Percentiles rank a stretch among this genome's conserved stretches.
These are phyloP conservation scores for Phyllosticta citrichinensis DNA, from an alignment of 2,329 filamentous ascomycete species.

Conservation along the genomic window DNA sequence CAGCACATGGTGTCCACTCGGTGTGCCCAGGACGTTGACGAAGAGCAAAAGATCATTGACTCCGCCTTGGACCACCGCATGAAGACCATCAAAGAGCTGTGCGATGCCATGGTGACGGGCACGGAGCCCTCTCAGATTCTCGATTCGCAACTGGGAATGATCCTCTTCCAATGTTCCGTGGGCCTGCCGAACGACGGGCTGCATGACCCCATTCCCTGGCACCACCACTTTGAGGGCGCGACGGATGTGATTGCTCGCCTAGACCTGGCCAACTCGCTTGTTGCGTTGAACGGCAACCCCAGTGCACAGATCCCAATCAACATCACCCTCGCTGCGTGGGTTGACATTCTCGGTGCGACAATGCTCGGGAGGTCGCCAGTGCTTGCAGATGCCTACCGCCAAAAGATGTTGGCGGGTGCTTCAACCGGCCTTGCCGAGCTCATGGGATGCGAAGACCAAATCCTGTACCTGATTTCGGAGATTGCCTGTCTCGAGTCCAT, in stretches of 20 bases:
- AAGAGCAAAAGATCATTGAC: constrained; percentile 66
- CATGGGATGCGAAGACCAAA: constrained; percentile 93
- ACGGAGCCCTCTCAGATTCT: constrained; percentile 79
- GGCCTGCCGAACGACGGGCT: constrained; percentile 75
- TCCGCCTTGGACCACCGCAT: constrained; percentile 91
- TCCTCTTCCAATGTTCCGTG: constrained; percentile 91
- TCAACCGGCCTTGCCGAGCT: constrained; percentile 74
- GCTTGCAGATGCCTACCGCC: constrained; percentile 91
- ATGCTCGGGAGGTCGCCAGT: constrained; percentile 79
- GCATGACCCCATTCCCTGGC: constrained; percentile 80
- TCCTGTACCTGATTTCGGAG: constrained; percentile 98
- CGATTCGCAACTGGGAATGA: constrained; percentile 86
- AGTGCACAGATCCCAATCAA: constrained; percentile 70
- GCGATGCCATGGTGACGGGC: constrained; percentile 69
- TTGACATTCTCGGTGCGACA: constrained; percentile 90
- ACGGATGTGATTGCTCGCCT: constrained; percentile 78
- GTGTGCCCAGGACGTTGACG: constrained; percentile 39
- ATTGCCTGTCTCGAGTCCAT: constrained; percentile 91
- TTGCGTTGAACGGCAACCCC: constrained; percentile 47
- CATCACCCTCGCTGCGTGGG: constrained; percentile 91
- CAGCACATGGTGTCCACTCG: constrained; percentile 79
- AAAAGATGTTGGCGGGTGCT: constrained; percentile 65
- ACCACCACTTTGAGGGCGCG: constrained; percentile 90
- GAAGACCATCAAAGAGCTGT: constrained; percentile 76
- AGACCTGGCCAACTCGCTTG: constrained; percentile 60